These are phyloP conservation scores for Saprolegnia parasitica DNA, from an alignment of 352 stramenopile genomes.

Conservation along the genomic window DNA sequence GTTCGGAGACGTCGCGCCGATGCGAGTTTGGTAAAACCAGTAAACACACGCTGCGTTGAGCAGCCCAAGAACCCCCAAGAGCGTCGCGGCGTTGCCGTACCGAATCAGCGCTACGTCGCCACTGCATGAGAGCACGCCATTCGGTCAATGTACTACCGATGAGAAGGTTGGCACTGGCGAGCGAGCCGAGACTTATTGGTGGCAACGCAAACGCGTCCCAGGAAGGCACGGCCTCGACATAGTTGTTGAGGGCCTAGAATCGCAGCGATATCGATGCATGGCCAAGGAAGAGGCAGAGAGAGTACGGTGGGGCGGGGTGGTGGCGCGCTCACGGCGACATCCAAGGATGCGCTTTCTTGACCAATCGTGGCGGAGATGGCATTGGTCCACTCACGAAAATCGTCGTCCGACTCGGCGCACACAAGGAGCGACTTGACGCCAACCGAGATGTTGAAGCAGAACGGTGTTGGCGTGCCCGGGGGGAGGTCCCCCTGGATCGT, in stretches of 20 bases:
- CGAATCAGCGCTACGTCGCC: constrained; percentile 38
- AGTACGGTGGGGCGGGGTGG: not conserved
- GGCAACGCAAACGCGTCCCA: not conserved
- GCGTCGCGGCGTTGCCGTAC: constrained; percentile 36
- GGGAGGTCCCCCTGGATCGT: constrained; percentile 71
- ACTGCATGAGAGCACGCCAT: not conserved
- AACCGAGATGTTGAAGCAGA: constrained; percentile 64
- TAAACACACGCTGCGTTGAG: constrained; percentile 44
- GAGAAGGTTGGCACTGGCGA: constrained; percentile 33
- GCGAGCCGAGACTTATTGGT: not conserved
- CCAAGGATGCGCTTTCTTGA: constrained; percentile 30
- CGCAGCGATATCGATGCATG: not conserved
- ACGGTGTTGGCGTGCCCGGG: constrained; percentile 61
- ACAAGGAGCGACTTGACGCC: constrained; percentile 46
- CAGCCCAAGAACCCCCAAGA: constrained; percentile 34
- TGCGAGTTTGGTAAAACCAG: constrained; percentile 34
- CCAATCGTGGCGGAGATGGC: constrained; percentile 64
- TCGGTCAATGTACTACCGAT: constrained; percentile 37
- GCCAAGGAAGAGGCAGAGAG: not conserved
- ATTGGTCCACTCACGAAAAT: constrained; percentile 73
- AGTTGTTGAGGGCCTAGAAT: not conserved
- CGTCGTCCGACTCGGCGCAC: constrained; percentile 60
- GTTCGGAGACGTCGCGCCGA: not conserved
- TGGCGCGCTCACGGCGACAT: not conserved
- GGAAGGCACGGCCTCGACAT: too few species aligned